Conservation (phyloP, 768 basidiomycete genomes). For the Gymnopilus dilepis region DNA sequence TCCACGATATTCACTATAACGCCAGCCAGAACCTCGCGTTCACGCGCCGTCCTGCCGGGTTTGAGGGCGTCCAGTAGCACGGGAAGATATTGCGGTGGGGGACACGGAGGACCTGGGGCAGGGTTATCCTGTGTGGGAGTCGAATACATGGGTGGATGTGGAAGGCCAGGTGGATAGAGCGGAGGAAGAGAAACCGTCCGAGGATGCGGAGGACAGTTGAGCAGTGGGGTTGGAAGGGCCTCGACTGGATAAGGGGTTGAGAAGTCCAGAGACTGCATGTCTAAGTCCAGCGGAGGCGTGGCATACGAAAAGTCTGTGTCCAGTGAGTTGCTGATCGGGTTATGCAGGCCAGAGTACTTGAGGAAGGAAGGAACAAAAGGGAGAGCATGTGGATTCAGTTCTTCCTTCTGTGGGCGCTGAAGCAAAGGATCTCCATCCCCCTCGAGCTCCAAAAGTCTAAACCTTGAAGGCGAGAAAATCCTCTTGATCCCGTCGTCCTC, state of each 20-base stretch:
- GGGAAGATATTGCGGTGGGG: slow-evolving; percentile 15
- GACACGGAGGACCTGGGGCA: neutral
- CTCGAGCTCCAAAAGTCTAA: neutral
- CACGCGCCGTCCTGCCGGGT: neutral
- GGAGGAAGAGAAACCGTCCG: slow-evolving; percentile 10
- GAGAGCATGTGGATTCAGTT: slow-evolving; percentile 21
- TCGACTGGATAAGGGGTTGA: neutral
- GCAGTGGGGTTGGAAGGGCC: neutral
- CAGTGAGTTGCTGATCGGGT: neutral
- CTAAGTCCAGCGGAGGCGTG: slow-evolving; percentile 9
- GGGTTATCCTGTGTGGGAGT: neutral
- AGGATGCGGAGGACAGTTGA: neutral
- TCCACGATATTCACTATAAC: slow-evolving; percentile 10
- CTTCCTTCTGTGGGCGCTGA: slow-evolving; percentile 9
- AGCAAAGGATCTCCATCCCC: neutral
- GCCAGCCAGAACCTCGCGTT: slow-evolving; percentile 11
- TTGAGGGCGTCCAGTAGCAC: slow-evolving; percentile 12
- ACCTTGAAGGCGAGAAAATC: slow-evolving; percentile 18
- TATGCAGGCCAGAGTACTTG: neutral
- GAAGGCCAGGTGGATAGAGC: slow-evolving; percentile 12
- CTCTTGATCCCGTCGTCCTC: slow-evolving; percentile 26
- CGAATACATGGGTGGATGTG: neutral
- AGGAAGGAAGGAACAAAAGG: slow-evolving; percentile 22
- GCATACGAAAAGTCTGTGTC: neutral
- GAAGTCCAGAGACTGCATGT: neutral